Percentiles rank a stretch among this genome's conserved stretches.
phyloP scores from a whole-genome alignment of 306 rosid species.

The Mucuna pruriens region DNA sequence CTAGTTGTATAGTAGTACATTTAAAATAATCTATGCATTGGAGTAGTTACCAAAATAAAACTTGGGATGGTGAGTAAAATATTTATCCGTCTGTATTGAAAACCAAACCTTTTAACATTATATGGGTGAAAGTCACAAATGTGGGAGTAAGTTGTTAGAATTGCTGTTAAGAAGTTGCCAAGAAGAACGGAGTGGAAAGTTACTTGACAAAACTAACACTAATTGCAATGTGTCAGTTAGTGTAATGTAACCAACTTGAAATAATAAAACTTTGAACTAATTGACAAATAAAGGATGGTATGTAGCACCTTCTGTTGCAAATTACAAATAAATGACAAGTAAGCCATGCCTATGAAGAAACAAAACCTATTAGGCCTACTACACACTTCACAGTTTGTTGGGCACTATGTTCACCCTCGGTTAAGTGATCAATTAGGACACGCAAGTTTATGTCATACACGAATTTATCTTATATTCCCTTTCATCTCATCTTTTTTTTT shows the following conservation, averaged over 20 bases:
- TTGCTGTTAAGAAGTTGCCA: slow-evolving; percentile 34
- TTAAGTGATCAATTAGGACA: slow-evolving; percentile 38
- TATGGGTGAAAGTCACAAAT: slow-evolving; percentile 22
- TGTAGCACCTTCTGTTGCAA: slow-evolving; percentile 9
- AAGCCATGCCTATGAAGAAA: slow-evolving; percentile 1
- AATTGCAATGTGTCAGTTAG: slow-evolving; percentile 16
- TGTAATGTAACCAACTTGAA: slow-evolving; percentile 11
- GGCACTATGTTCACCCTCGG: slow-evolving; percentile 18
- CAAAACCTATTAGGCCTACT: slow-evolving; percentile 39
- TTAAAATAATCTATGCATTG: background rate
- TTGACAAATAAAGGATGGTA: slow-evolving; percentile 27
- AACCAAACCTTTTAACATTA: slow-evolving; percentile 40
- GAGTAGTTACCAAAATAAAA: background rate
- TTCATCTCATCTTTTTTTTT: no score
- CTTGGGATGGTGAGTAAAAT: slow-evolving; percentile 11
- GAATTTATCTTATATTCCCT: no score
- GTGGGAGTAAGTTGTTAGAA: slow-evolving; percentile 17
- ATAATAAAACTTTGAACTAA: slow-evolving; percentile 8
- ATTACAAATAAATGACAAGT: slow-evolving; percentile 22
- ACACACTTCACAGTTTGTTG: background rate
- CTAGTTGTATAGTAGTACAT: background rate
- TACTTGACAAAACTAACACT: slow-evolving; percentile 33
- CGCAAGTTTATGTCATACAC: background rate
- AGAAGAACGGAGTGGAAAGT: slow-evolving; percentile 35
- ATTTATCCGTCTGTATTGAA: slow-evolving; percentile 16